phyloP scores from a whole-genome alignment of 148 eudicot genomes.

The Vaccinium corymbosum region DNA sequence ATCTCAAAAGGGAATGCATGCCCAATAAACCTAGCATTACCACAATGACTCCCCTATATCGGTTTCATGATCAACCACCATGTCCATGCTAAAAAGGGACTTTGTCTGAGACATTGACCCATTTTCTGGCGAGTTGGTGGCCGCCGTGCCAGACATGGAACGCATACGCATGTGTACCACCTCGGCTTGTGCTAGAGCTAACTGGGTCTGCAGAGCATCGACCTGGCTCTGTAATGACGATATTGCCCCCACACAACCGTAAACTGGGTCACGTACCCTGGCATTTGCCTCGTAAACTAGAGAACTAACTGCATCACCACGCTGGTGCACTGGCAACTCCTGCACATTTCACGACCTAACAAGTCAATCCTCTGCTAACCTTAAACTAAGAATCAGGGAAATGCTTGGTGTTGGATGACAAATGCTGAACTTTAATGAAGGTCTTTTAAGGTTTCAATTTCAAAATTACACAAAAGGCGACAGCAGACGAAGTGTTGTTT shows the following conservation, averaged over 20 bases:
- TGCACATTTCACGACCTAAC: conserved; percentile 16
- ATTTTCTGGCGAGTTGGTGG: conserved; percentile 38
- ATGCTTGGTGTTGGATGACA: background rate
- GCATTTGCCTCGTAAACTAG: conserved; percentile 86
- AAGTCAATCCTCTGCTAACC: background rate
- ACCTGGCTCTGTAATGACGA: conserved; percentile 71
- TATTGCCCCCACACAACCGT: conserved; percentile 83
- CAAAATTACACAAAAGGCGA: background rate
- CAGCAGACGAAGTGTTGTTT: background rate
- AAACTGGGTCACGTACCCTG: conserved; percentile 74
- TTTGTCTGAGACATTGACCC: conserved; percentile 16
- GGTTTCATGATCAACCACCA: background rate
- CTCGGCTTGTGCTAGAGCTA: conserved; percentile 71
- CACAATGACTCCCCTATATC: conserved; percentile 2
- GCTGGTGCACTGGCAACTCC: conserved; percentile 70
- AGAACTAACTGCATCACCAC: conserved; percentile 77
- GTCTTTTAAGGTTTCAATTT: background rate
- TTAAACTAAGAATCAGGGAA: background rate
- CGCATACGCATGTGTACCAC: conserved; percentile 64
- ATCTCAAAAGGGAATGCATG: background rate
- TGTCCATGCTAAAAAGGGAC: conserved; percentile 8
- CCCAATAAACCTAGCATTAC: background rate
- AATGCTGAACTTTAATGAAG: background rate
- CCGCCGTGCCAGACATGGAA: conserved; percentile 16
- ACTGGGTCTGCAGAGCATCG: conserved; percentile 51